phyloP scores from a whole-genome alignment of 805 yeast species.

The Candida qinlingensis region DNA sequence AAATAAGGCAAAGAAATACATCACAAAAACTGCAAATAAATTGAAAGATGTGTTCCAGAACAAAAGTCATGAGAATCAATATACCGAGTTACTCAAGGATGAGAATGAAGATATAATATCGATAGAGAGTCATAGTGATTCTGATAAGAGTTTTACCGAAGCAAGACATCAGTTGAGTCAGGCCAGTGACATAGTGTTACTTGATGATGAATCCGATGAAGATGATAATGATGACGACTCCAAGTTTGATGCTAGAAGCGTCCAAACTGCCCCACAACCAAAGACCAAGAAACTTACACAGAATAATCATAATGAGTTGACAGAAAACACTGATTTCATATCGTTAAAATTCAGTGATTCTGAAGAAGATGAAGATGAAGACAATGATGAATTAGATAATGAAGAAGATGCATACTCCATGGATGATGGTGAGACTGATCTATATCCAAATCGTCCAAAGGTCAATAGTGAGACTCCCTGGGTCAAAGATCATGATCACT shows the following conservation, averaged over 20 bases:
- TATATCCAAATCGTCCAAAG: slow-evolving; percentile 7
- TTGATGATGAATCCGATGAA: slow-evolving; percentile 8
- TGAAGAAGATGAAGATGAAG: slow-evolving; percentile 22
- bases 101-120: slow-evolving; percentile 6
- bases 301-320: slow-evolving; percentile 25
- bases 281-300: not conserved
- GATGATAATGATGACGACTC: slow-evolving; percentile 4
- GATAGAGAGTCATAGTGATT: slow-evolving; percentile 4
- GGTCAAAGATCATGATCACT: slow-evolving; percentile 74
- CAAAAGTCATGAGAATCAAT: slow-evolving; percentile 23
- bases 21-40: slow-evolving; percentile 12
- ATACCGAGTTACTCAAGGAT: slow-evolving; percentile 8
- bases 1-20: slow-evolving; percentile 7
- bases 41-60: slow-evolving; percentile 19
- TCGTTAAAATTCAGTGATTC: slow-evolving; percentile 32
- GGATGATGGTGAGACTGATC: slow-evolving; percentile 22
- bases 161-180: not conserved
- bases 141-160: not conserved
- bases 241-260: slow-evolving; percentile 2
- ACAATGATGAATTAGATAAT: slow-evolving; percentile 8
- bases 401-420: slow-evolving; percentile 25
- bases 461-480: slow-evolving; percentile 51
- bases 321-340: slow-evolving; percentile 37
- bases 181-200: slow-evolving; percentile 1
- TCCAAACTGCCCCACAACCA: not conserved